phyloP scores from a whole-genome alignment of 306 rosid genomes.

The peach (Prunus persica) region Prunus_persica_NCBIv2 NC_034014.1:4694501-4695000 shows the following conservation, averaged over 20 bases:
- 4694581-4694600: background rate
- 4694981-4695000: conserved; percentile 66
- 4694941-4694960: conserved; percentile 90
- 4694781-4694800: no score
- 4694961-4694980: conserved; percentile 66
- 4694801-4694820: no score
- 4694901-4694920: conserved; percentile 4
- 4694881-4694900: background rate
- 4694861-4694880: background rate
- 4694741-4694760: background rate
- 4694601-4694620: background rate
- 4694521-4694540: conserved; percentile 77
- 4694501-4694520: conserved; percentile 54
- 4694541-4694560: conserved; percentile 38
- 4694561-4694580: background rate
- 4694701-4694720: background rate
- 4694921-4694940: conserved; percentile 68
- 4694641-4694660: background rate
- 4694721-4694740: background rate
- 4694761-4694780: background rate
- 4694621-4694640: background rate
- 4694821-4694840: background rate
- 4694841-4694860: background rate
- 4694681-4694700: background rate
- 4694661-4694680: background rate